Base-by-base conservation (phyloP, 768 basidiomycete genomes). In the Boletus rex-veris region DNA sequence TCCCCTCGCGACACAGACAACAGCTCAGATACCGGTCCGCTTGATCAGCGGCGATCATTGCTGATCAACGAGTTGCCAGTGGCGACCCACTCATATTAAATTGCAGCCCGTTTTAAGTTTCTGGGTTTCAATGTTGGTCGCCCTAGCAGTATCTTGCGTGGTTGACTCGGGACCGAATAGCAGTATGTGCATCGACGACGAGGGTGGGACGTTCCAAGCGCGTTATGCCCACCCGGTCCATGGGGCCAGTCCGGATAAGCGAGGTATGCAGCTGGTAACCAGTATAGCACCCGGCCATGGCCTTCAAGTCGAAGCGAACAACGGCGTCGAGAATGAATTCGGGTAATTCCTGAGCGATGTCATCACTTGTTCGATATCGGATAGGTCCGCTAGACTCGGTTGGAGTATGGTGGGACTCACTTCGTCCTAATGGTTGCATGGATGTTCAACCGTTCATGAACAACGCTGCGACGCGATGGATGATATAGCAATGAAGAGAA, bases 21-120 rank as follows among this genome's bases (percentile, higher is more conserved):
- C 31, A 48, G 18, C 47, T 42, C 54, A 50, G 59, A 58, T 64
- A 58, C 12, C 5, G n/a, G 30, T 62, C 58, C 53, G 51, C 54
- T 53, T 28, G 28, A 28, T 28, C 54, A 16, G 51, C 43, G 48
- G 24, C 41, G 48, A 48, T 62, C 36, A 42, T 36, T 43, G 45
- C 53, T 48, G 33, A 28, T 28, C 7, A 36, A 15, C 40, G 37
- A 21, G 30, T 10, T 16, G 11, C 40, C 19, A 11, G 33, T 14
- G 12, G 33, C 37, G 41, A 40, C 15, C 16, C 15, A 45, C 43
- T 41, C 39, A 38, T 31, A 46, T 49, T 49, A 44, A 56, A 49
- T 37, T 14, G n/a, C 11, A 8, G 14, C 15, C 37, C 12, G 28
- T 41, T 50, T 51, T 53, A 49, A 36, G 45, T 47, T 51, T 44